Evolutionary conservation across 2,329 filamentous ascomycete genomes (phyloP), one percentile per base, ranked within the genome.

Genomic region (Aspergillus texensis): DNA sequence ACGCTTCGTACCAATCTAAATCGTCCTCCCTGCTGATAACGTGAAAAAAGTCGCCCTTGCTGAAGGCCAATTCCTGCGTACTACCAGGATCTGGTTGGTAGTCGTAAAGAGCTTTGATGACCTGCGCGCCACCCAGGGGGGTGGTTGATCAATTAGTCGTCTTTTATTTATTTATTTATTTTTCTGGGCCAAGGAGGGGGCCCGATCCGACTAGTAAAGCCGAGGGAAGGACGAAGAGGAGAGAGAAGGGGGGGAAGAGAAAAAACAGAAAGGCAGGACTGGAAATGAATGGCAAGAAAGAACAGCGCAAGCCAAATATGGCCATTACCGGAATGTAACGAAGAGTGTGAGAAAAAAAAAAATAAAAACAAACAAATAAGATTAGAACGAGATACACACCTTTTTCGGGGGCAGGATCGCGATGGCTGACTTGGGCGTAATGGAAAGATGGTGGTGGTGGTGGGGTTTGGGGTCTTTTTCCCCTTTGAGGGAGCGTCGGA

Each of bases 21-120:
- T 98, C 94, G 83, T 97, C 90, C 82, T 98, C 95, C 78, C 94
- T 91, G 73, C 92, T 93, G 78, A 98, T 94, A 68, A 99, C 95
- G 82, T 98, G 94, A 78, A 99, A 95, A 79, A 98, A 99, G 78
- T 99, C 95, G 74, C 95, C 95, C 76, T 93, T 91, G 69, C 90
- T 93, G 80, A 99, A 99, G 76, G 91, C 90, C 72, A 99, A 85
- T 82, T 97, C 90, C 77, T 94, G 90, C 59, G 81, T 81, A 64
- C 81, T 79, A 58, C 82, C 81, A 65, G 88, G 88, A 73, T 90
- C 86, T 64, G 93, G 91, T 74, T 90, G 86, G 81, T 96, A 96
- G 79, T 96, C 92, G 85, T 96, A 97, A 63, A 97, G 89, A 34
- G 95, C 95, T 83, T 94, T 93, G 79, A 99, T 99, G 65, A 99